Evolutionary conservation across 208 protist species (phyloP).

Genomic region (Strigomonas oncopelti): DNA sequence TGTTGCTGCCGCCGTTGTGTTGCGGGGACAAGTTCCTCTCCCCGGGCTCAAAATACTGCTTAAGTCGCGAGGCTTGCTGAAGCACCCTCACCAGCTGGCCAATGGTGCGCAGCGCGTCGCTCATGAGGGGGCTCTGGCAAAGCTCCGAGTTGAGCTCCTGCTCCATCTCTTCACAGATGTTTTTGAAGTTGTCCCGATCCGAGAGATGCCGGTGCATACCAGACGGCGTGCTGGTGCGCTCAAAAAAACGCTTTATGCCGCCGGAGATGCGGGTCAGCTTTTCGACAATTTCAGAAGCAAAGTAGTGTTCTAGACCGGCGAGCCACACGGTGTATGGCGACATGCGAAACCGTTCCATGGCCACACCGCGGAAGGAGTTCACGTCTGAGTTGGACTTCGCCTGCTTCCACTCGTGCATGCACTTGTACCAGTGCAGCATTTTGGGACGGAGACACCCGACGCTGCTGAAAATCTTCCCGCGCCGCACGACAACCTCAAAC

Average conservation of each 20-base stretch:
- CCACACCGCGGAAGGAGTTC: background rate
- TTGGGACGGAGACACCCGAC: background rate
- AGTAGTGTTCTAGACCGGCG: background rate
- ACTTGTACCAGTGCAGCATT: background rate
- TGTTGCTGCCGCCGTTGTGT: background rate
- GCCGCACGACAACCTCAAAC: background rate
- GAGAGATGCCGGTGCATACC: background rate
- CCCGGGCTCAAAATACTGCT: background rate
- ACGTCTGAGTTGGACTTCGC: background rate
- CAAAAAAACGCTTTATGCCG: background rate
- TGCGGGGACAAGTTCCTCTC: background rate
- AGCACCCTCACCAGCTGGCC: background rate
- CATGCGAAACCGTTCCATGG: background rate
- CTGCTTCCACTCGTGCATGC: background rate
- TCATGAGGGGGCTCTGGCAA: background rate
- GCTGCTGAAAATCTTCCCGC: background rate
- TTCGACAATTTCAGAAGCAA: background rate
- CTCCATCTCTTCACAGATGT: background rate
- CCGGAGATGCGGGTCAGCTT: background rate
- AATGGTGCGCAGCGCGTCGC: background rate
- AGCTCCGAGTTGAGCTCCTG: background rate
- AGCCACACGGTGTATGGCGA: background rate
- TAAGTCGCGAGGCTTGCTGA: background rate
- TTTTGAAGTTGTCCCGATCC: background rate
- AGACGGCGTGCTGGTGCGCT: background rate